Evolutionary conservation across 352 stramenopile genomes (phyloP), one percentile per base, ranked within the genome.

Genomic region (Phytophthora sp.): DNA sequence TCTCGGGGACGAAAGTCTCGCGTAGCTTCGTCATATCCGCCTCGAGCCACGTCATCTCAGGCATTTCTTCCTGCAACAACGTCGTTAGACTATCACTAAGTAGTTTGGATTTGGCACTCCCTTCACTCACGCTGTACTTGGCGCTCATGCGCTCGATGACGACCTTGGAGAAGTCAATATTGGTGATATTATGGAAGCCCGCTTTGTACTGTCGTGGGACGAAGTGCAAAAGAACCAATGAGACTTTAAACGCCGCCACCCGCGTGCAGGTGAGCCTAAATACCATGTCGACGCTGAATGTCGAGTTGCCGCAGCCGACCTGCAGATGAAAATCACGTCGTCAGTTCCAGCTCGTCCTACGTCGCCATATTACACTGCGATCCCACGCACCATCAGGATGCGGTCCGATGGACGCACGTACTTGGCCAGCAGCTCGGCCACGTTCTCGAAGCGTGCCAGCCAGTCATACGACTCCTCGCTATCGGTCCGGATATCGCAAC

Each of bases 401-500:
- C 77, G 75, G 57, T 77, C 65, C 38, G 66, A 66, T 9, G 62
- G 73, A 45, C 60, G 50, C 18, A 89, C 71, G 69, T 79, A 79
- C 46, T 76, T 64, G 38, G 20, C 38, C 38, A 92, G 36, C 36
- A 84, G 45, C 53, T 71, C 59, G 4, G 69, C 71, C 35, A 91
- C 68, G 24, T 85, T 77, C 12, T 83, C 67, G 53, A 76, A 93
- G 24, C 64, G 55, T 2, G 80, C 76, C 29, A 94, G 60, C 86
- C 86, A 94, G 74, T 94, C 86, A 71, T 91, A 94, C 56, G 69
- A 80, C 39, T 90, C 82, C 46, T 94, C 86, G 26, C 79, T 88
- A 39, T 15, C 29, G 16, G 26, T 26, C 16, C 20, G n/a, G 26
- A 24, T 18, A 54, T 20, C 27, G 27, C 33, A 38, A 50, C 24